Evolutionary conservation across 257 asterid species (phyloP).

Genomic region (Thymus quinquecostatus): DNA sequence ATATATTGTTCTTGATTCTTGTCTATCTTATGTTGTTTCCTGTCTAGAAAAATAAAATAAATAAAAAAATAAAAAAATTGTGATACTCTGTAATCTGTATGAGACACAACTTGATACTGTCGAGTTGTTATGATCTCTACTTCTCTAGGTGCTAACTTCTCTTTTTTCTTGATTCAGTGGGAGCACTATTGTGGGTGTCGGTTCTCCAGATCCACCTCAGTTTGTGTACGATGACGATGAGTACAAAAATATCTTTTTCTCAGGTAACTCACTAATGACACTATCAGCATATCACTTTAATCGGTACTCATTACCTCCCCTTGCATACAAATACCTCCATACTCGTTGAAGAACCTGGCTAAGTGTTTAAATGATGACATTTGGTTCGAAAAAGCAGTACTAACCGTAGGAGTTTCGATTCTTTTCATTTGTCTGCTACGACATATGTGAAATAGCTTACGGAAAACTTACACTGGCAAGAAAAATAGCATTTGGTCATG

Average conservation of each 20-base stretch:
- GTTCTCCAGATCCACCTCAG: slow-evolving; percentile 92
- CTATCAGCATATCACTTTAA: not conserved
- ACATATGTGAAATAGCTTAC: slow-evolving; percentile 3
- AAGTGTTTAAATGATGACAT: not conserved
- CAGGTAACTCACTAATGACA: slow-evolving; percentile 49
- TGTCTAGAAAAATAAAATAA: not conserved
- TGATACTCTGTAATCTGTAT: not conserved
- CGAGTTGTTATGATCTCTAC: not conserved
- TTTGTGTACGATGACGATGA: slow-evolving; percentile 87
- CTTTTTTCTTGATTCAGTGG: slow-evolving; percentile 59
- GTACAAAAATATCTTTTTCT: slow-evolving; percentile 78
- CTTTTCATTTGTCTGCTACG: not conserved
- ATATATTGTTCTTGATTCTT: too few relatives aligned
- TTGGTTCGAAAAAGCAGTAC: not conserved
- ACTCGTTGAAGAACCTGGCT: not conserved
- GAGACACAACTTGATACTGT: not conserved
- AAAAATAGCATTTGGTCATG: not conserved
- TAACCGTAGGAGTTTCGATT: not conserved
- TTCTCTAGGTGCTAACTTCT: not conserved
- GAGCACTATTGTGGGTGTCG: slow-evolving; percentile 93
- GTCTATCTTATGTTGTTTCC: not conserved
- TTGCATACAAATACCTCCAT: not conserved
- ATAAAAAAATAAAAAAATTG: not conserved
- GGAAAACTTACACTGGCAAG: not conserved
- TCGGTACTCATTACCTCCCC: not conserved